These are phyloP conservation scores for Cyclanthera cordifolia DNA, from an alignment of 306 rosid species.

Conservation along the genomic window DNA sequence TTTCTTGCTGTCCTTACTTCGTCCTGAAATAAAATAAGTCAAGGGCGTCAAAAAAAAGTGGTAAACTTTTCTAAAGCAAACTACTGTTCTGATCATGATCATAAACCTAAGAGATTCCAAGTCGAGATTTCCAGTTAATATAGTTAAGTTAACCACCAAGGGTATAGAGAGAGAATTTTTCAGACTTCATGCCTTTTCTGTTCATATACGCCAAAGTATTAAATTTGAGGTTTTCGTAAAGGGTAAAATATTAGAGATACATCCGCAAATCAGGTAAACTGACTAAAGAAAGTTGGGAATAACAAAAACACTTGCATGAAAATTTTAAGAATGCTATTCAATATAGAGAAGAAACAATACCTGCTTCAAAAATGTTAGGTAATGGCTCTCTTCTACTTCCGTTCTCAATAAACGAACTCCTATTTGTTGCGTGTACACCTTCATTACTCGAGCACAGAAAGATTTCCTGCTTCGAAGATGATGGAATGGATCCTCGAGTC, in stretches of 20 bases:
- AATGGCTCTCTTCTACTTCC: slow-evolving; percentile 26
- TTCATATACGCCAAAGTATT: not conserved
- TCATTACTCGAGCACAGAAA: slow-evolving; percentile 31
- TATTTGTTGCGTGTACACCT: slow-evolving; percentile 25
- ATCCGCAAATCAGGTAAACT: not conserved
- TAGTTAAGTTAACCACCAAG: not conserved
- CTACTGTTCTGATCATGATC: not conserved
- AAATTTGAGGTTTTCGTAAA: not conserved
- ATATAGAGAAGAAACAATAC: slow-evolving; percentile 26
- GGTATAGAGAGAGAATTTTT: not conserved
- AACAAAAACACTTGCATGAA: not conserved
- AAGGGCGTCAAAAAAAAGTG: slow-evolving; percentile 9
- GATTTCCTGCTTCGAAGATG: slow-evolving; percentile 35
- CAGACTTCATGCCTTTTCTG: not conserved
- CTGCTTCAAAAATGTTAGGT: slow-evolving; percentile 47
- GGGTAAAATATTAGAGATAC: not conserved
- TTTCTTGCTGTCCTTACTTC: slow-evolving; percentile 34
- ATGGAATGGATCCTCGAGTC: slow-evolving; percentile 32
- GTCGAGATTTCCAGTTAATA: not conserved
- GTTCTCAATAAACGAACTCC: slow-evolving; percentile 35
- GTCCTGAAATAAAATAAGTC: slow-evolving; percentile 37
- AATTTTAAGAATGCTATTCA: not conserved
- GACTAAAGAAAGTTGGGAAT: not conserved
- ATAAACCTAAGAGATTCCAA: not conserved
- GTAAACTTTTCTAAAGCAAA: not conserved